Evolutionary conservation across 306 rosid genomes (phyloP), one percentile per base, ranked within the genome.

Genomic region (Lotus japonicus): DNA sequence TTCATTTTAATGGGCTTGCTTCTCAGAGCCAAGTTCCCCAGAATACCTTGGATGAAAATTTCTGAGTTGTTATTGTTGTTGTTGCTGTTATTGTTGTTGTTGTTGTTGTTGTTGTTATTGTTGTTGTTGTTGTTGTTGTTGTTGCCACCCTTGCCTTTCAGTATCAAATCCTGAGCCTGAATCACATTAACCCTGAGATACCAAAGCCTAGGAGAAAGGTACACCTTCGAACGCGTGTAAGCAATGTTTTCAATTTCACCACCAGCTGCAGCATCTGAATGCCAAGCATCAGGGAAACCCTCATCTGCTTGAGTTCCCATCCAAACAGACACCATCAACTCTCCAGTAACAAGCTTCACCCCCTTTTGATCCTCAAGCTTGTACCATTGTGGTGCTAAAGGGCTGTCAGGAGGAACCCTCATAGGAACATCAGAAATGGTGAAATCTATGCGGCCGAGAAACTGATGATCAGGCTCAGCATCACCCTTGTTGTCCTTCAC

Each of bases 281-380:
- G 82, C 68, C 73, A 72, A 42, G 78, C 82, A 44, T 78, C 74
- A 3, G 78, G 60, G 52, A 78, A 78, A 41, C 66, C 51, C 48
- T 78, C 78, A 51, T 78, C 88, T 4, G 85, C 88, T 4, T 84
- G 88, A 58, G 88, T 78, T 26, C 88, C 88, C 77, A 84, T 81
- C 88, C 88, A 84, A 43, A 78, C 74, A 31, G 85, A 74, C 13
- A 81, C 65, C 83, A 80, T 84, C 58, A 84, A 45, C 62, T 80
- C 88, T 57, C 71, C 81, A 13, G 36, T n/a, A 60, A 19, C 18
- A 50, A 60, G 43, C 71, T 68, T 68, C 52, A 4, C 74, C 64
- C 38, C 62, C 4, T 50, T 64, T 19, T 19, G 43, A 44, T 71
- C 16, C 64, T 71, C 88, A 2, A 84, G 76, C 49, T 54, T 70